Conservation (phyloP, 768 basidiomycete species). For the Steccherinum ochraceum region DNA sequence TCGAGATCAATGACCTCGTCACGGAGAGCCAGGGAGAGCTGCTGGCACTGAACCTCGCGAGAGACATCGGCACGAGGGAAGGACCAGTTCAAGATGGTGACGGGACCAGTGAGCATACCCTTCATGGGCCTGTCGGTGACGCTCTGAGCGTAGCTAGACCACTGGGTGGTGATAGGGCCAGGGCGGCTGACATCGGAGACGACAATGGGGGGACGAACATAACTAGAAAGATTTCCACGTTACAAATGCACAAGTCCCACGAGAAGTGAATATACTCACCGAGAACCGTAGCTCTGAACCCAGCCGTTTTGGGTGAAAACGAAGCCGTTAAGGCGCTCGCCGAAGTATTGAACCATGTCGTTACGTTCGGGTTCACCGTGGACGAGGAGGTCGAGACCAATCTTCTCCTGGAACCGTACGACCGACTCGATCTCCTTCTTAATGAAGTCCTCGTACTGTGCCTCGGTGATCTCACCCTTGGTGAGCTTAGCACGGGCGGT, state of each 20-base stretch:
- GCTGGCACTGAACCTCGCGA: slow-evolving; percentile 95
- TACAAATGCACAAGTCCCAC: slow-evolving; percentile 5
- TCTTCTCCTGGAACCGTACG: slow-evolving; percentile 94
- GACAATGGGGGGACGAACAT: slow-evolving; percentile 97
- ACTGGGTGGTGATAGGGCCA: slow-evolving; percentile 89
- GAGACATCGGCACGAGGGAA: slow-evolving; percentile 99
- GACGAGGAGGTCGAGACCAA: slow-evolving; percentile 94
- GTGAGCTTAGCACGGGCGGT: slow-evolving; percentile 90
- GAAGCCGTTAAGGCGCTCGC: slow-evolving; percentile 91
- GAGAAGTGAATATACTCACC: not conserved
- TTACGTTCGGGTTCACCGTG: slow-evolving; percentile 99
- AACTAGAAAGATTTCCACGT: slow-evolving; percentile 34
- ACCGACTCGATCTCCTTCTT: slow-evolving; percentile 93
- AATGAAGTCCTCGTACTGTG: slow-evolving; percentile 95
- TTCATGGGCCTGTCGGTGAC: slow-evolving; percentile 94
- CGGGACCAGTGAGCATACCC: slow-evolving; percentile 98
- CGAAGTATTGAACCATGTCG: slow-evolving; percentile 99
- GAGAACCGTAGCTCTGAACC: slow-evolving; percentile 99
- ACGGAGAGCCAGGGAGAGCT: slow-evolving; percentile 94
- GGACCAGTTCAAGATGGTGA: slow-evolving; percentile 99
- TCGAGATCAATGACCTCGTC: slow-evolving; percentile 98
- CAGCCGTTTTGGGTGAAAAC: slow-evolving; percentile 98
- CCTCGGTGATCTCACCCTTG: slow-evolving; percentile 83
- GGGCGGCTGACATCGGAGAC: slow-evolving; percentile 97
- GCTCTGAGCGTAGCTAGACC: slow-evolving; percentile 96